Base-by-base conservation (phyloP, 1,284 basidiomycete species). In the Ganoderma sinense region DNA sequence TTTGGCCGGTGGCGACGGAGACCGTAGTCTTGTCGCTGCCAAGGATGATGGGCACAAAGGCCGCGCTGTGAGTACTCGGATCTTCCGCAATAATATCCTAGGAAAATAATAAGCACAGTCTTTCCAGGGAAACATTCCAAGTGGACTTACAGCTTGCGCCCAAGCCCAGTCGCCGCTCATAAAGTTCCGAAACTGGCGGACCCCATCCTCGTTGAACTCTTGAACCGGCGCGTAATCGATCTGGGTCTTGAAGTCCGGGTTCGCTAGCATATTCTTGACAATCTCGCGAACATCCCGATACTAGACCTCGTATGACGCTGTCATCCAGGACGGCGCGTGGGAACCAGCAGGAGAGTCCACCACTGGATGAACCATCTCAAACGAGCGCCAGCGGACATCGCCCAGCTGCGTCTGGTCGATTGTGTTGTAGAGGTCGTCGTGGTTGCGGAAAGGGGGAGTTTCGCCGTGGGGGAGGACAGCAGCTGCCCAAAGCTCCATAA, bases 321-420 rank as follows among this genome's bases (percentile, higher is more conserved):
- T 66, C 80, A 80, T 84, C 84, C 84, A 86, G 0, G 73, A 10
- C 0, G 81, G 74, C 0, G 67, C 23, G 29, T 74, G 36, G 65
- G 0, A n/a, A n/a, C n/a, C n/a, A n/a, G n/a, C n/a, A n/a, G n/a
- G n/a, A n/a, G 53, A 55, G 1, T 23, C 13, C 0, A 62, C 48
- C 0, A 66, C 72, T 1, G 20, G 11, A 43, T 75, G 72, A 1
- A 29, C 26, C 1, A 65, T 33, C 8, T 41, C 56, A 51, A 74
- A 68, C 3, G 55, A 60, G 2, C 58, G 0, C 73, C 75, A 76
- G 1, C 55, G 51, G 0, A 69, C 62, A 36, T 73, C 71, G 1
- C 69, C 71, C 3, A 64, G 48, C 0, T n/a, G 4, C n/a, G 65
- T 74, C 1, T 43, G 6, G 26, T 76, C 73, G 40, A 76, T 72